Evolutionary conservation across 208 protist genomes (phyloP).

Genomic region (Acanthamoeba quina): DNA sequence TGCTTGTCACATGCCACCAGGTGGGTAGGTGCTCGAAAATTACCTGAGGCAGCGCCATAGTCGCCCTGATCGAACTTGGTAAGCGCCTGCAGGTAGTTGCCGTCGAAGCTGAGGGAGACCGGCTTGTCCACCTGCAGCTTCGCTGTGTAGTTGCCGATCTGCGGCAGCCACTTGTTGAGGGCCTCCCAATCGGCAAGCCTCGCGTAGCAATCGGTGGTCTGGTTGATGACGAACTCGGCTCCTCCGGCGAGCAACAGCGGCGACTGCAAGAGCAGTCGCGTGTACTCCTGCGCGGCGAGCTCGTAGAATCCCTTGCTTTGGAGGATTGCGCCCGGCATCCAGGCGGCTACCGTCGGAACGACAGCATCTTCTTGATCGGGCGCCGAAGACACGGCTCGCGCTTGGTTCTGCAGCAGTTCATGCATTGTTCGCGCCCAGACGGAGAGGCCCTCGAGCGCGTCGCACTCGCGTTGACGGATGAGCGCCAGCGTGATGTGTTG

Average conservation of each 20-base stretch:
- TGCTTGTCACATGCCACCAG: too few species aligned
- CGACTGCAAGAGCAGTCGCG: not conserved
- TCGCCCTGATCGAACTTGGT: conserved; percentile 39
- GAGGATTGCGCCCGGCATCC: conserved; percentile 29
- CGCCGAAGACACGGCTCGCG: not conserved
- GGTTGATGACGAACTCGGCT: conserved; percentile 29
- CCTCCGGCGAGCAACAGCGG: not conserved
- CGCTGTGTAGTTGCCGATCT: not conserved
- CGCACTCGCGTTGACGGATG: conserved; percentile 68
- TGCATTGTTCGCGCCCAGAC: conserved; percentile 24
- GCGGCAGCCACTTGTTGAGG: not conserved
- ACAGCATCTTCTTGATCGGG: not conserved
- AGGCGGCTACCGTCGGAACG: conserved; percentile 2
- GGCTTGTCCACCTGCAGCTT: not conserved
- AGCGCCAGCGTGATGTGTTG: conserved; percentile 72
- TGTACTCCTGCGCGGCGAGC: conserved; percentile 31
- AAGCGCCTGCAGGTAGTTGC: conserved; percentile 40
- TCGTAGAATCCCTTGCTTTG: conserved; percentile 60
- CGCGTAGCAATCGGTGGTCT: conserved; percentile 29
- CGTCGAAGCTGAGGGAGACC: not conserved
- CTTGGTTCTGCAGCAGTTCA: not conserved
- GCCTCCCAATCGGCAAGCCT: conserved; percentile 21
- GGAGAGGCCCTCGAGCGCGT: conserved; percentile 69
- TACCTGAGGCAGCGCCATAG: conserved; percentile 56
- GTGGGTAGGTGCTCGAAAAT: not conserved